Evolutionary conservation across 371 early-diverging fungal species (phyloP).

Genomic region (Mortierella sp.): DNA sequence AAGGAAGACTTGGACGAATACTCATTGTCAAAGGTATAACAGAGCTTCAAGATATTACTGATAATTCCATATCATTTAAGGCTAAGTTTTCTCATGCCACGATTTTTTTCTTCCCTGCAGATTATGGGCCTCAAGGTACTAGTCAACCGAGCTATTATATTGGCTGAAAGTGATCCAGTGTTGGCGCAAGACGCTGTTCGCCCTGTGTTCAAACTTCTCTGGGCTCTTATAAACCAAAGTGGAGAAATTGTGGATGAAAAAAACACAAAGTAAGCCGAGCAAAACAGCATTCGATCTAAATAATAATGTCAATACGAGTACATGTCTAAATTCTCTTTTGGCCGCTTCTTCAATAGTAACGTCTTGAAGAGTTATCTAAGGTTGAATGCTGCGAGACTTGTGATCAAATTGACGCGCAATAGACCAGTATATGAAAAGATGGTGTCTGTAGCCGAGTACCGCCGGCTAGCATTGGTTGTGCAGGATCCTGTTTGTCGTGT

Average conservation of each 20-base stretch:
- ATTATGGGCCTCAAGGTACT: conserved; percentile 66
- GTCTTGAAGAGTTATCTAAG: conserved; percentile 69
- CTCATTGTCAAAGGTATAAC: conserved; percentile 64
- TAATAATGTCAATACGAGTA: background rate
- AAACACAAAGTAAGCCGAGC: conserved; percentile 47
- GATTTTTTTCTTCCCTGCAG: conserved; percentile 1
- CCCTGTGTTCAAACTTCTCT: conserved; percentile 71
- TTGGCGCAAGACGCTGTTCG: conserved; percentile 58
- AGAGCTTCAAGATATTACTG: background rate
- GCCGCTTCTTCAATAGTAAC: conserved; percentile 11
- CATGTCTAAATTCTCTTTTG: background rate
- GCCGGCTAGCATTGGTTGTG: conserved; percentile 68
- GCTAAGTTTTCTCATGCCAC: no score
- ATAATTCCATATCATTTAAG: no score
- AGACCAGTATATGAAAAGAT: conserved; percentile 63
- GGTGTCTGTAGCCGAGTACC: conserved; percentile 68
- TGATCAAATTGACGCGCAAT: conserved; percentile 76
- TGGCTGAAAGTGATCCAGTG: conserved; percentile 51
- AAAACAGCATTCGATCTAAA: background rate
- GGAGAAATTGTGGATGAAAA: conserved; percentile 66
- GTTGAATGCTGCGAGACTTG: conserved; percentile 73
- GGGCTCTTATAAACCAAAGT: conserved; percentile 64
- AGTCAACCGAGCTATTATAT: conserved; percentile 65
- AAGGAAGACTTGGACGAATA: conserved; percentile 65
- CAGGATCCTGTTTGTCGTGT: conserved; percentile 89